Base-by-base conservation (phyloP, 345 rosid genomes). In the Lagerstroemia speciosa region DNA sequence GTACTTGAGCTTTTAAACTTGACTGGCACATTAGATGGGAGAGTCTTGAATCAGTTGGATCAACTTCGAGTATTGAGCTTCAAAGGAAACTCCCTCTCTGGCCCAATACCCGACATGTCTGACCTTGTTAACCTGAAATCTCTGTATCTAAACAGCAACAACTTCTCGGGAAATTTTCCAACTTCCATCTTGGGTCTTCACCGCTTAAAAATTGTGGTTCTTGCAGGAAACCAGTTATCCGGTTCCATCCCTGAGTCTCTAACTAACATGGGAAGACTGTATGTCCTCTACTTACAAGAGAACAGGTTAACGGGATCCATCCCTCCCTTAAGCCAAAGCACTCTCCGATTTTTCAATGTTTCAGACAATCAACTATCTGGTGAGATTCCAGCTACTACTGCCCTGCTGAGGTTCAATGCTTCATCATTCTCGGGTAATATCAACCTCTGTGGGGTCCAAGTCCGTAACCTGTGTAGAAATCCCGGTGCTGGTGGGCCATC, bases 41-140 rank as follows among this genome's bases (percentile, higher is more conserved):
- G 72, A 70, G 76, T 58, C 72, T 38, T 94, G 65, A 87, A 87
- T 66, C 89, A 75, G 40, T 71, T 94, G 58, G 95, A 91, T 69
- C 97, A 91, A 67, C 88, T 94, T 17, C 84, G 99, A 5, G 99
- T 94, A 15, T 69, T 94, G 65, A 94, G 99, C 69, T 86, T 94
- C 81, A 94, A 94, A 70, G 81, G 87, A 1, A 94, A 94, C 78
- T 85, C 90, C 8, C 72, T 94, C 75, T 82, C 95, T 5, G 99
- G 99, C 27, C 75, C 77, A 69, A 78, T 89, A 69, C 97, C 97
- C 8, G 69, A 74, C 60, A 78, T 94, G 53, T 87, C 89, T 3
- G 85, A 84, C 50, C 82, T 94, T 6, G 69, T 77, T 52, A 94
- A 94, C 67, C 97, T 94, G 78, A 94, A 94, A 76, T 81, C 90